These are phyloP conservation scores for Eucalyptus camaldulensis DNA, from an alignment of 345 rosid species.

Conservation along the genomic window DNA sequence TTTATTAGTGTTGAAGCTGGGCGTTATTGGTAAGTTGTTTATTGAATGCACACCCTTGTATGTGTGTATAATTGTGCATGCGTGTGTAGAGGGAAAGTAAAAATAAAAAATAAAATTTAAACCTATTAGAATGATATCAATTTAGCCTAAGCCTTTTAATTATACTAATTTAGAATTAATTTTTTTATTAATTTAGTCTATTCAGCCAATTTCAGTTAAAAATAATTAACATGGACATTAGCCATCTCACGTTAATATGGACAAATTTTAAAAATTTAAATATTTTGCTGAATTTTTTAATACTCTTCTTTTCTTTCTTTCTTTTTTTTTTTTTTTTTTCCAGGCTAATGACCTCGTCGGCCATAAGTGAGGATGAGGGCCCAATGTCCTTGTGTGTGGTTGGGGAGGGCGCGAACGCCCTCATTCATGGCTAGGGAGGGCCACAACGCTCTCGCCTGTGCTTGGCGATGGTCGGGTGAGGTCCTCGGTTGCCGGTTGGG, in stretches of 20 bases:
- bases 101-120: too few species aligned
- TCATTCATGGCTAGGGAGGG: not conserved
- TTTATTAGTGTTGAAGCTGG: not conserved
- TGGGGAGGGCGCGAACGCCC: not conserved
- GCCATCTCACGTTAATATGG: fast-evolving
- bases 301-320: fast-evolving
- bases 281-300: too few species aligned
- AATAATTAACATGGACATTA: too few species aligned
- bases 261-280: too few species aligned
- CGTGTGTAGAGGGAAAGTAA: not conserved
- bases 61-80: not conserved
- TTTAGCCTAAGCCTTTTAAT: too few species aligned
- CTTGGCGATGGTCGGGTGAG: fast-evolving
- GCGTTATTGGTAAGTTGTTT: not conserved
- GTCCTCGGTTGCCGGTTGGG: fast-evolving
- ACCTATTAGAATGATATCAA: too few species aligned
- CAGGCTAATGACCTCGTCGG: fast-evolving
- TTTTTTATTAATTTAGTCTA: too few species aligned
- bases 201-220: fast-evolving
- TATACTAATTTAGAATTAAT: too few species aligned
- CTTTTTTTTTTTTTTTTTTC: fast-evolving
- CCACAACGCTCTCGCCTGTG: not conserved
- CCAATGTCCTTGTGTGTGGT: not conserved
- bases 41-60: not conserved
- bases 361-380: not conserved